Evolutionary conservation across 345 rosid genomes (phyloP), one percentile per base, ranked within the genome.

Genomic region (Durio zibethinus): DNA sequence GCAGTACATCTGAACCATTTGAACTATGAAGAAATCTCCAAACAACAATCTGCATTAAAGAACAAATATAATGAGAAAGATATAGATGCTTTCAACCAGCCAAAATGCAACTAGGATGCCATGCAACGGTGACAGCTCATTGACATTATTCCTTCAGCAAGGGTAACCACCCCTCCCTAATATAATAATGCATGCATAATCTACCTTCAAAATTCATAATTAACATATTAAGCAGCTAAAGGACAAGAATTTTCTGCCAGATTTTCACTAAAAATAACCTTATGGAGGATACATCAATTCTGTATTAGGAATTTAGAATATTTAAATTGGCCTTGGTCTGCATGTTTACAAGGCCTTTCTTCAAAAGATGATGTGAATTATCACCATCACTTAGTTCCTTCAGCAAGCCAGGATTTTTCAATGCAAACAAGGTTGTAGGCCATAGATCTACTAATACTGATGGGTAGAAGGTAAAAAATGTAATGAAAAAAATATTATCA

Each of bases 21-120:
- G 97, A 90, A 52, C 85, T 85, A 80, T 79, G 79, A 65, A 96
- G 92, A 86, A 87, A 92, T 77, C 90, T 87, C 99, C 98, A 93
- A 64, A 96, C 92, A 7, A 89, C 88, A 86, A 96, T 85, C 99
- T 95, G 90, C 56, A 86, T 33, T 79, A 43, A 62, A 5, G 27
- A 62, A 71, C 16, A 70, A 57, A 66, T 16, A 67, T 38, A 29
- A 15, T 50, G 59, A 73, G 77, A 79, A 77, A 53, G 33, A 64
- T 50, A 76, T 29, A 67, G 42, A 54, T 42, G 73, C 59, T 48
- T 69, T 20, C 10, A 18, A 68, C 65, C 66, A 56, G 65, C 56
- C 65, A 77, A 20, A 29, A 53, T 33, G 31, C 64, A 53, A 66
- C 43, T 11, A 68, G 47, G 62, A 33, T 64, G 35, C 1, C 47